Evolutionary conservation across 2,329 filamentous ascomycete genomes (phyloP).

Genomic region (Trematosphaeria pertusa): DNA sequence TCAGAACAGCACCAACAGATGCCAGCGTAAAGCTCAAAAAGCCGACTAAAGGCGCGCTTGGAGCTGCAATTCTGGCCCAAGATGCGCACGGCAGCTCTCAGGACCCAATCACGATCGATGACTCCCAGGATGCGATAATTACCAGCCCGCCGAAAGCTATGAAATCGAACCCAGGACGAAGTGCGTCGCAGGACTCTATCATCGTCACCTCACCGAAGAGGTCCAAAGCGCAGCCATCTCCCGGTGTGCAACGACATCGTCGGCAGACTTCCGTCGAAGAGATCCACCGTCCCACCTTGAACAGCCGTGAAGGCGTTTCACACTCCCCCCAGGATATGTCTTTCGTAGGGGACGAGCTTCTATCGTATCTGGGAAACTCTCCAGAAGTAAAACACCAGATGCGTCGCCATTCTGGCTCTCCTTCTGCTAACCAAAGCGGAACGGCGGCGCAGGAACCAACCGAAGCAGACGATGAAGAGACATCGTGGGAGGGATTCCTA

Average conservation of each 20-base stretch:
- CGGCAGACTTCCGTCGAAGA: not conserved
- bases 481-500: too few species aligned
- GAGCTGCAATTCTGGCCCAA: too few species aligned
- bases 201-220: not conserved
- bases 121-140: conserved; percentile 31
- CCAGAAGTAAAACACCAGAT: not conserved
- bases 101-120: conserved; percentile 33
- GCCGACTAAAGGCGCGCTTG: too few species aligned
- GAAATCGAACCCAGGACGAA: not conserved
- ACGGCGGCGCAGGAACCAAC: too few species aligned
- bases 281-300: too few species aligned
- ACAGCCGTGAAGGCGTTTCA: not conserved
- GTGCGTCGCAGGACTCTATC: not conserved
- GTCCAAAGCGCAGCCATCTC: not conserved
- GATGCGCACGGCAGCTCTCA: conserved; percentile 20
- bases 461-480: too few species aligned
- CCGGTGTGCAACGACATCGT: not conserved
- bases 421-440: too few species aligned
- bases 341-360: not conserved
- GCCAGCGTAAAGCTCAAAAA: too few species aligned
- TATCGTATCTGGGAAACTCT: not conserved
- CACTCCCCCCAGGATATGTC: not conserved
- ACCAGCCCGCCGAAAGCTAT: not conserved
- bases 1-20: too few species aligned
- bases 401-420: too few species aligned